These are phyloP conservation scores for Physocladia obscura DNA, from an alignment of 192 early-diverging fungal genomes.

Conservation along the genomic window DNA sequence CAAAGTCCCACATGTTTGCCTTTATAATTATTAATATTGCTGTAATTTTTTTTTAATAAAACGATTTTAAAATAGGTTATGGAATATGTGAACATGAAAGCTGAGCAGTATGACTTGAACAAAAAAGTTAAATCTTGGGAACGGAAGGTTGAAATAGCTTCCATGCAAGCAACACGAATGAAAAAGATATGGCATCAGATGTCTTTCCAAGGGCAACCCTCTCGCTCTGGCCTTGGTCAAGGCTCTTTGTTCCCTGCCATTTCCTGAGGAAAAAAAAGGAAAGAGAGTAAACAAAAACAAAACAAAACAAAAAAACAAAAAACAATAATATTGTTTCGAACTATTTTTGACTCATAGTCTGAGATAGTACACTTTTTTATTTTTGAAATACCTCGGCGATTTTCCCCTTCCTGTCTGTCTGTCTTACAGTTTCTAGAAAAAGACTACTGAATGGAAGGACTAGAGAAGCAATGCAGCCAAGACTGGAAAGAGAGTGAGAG, in stretches of 20 bases:
- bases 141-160: slow-evolving; percentile 57
- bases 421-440: too few relatives aligned
- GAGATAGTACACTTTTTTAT: too few relatives aligned
- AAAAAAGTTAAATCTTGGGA: slow-evolving; percentile 56
- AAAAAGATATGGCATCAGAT: slow-evolving; percentile 53
- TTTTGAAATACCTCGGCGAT: too few relatives aligned
- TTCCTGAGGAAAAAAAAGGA: background rate
- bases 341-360: too few relatives aligned
- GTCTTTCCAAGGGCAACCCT: slow-evolving; percentile 16
- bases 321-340: too few relatives aligned
- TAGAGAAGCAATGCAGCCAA: too few relatives aligned
- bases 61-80: slow-evolving; percentile 44
- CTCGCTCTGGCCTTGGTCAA: background rate
- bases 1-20: slow-evolving; percentile 50
- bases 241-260: slow-evolving; percentile 14
- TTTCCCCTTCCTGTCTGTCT: too few relatives aligned
- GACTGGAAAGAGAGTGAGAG: too few relatives aligned
- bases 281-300: too few relatives aligned
- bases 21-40: background rate
- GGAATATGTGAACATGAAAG: slow-evolving; percentile 52
- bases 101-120: slow-evolving; percentile 51
- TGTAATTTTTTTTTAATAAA: background rate
- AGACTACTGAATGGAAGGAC: too few relatives aligned
- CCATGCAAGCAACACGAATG: slow-evolving; percentile 51
- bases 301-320: too few relatives aligned